phyloP scores from a whole-genome alignment of 768 basidiomycete species.

The Russula compacta region DNA sequence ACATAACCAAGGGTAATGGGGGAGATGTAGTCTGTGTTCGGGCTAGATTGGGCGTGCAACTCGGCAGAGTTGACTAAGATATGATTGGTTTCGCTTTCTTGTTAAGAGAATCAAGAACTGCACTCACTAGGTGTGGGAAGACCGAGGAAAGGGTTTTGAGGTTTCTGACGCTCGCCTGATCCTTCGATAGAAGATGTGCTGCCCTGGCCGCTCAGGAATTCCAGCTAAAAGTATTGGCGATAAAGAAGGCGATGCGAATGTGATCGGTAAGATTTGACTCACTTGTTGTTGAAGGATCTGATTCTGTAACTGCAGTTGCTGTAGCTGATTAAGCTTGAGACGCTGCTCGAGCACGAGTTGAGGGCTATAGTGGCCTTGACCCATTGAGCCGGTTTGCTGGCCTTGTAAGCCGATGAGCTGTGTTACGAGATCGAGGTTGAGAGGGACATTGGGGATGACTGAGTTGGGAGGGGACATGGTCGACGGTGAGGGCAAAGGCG shows the following conservation, averaged over 20 bases:
- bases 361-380: conserved; percentile 28
- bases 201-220: conserved; percentile 29
- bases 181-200: conserved; percentile 26
- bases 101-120: conserved; percentile 16
- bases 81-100: conserved; percentile 25
- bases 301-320: conserved; percentile 68
- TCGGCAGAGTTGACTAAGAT: conserved; percentile 39
- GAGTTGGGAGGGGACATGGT: conserved; percentile 18
- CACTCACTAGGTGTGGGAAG: conserved; percentile 61
- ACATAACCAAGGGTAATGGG: conserved; percentile 46
- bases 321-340: conserved; percentile 67
- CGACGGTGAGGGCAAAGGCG: conserved; percentile 10
- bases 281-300: conserved; percentile 91
- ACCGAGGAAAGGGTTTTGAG: conserved; percentile 28
- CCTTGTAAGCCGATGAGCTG: conserved; percentile 45
- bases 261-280: conserved; percentile 19
- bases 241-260: not conserved
- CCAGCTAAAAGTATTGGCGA: conserved; percentile 20
- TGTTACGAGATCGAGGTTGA: conserved; percentile 41
- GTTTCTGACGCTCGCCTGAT: conserved; percentile 23
- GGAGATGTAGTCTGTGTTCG: conserved; percentile 45
- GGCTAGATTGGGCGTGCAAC: conserved; percentile 48
- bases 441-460: conserved; percentile 20
- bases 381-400: conserved; percentile 19
- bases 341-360: conserved; percentile 64